phyloP scores from a whole-genome alignment of 257 asterid species.

The Solanum tarapatanum region DNA sequence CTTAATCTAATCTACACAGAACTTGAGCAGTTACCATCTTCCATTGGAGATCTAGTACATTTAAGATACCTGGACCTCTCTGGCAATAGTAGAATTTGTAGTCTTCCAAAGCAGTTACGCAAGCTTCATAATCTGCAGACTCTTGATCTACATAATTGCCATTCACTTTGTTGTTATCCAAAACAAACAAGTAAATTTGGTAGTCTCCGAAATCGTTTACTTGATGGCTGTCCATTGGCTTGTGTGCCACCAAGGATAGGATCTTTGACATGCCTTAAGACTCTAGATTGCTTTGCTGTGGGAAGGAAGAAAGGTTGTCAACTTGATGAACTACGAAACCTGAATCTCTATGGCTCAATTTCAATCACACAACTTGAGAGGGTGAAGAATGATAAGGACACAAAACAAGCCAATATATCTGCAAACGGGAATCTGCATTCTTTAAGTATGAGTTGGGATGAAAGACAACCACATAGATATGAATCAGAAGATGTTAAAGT shows the following conservation, averaged over 20 bases:
- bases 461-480: too few relatives aligned
- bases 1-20: too few relatives aligned
- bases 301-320: constrained; percentile 4
- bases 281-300: constrained; percentile 11
- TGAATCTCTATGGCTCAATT: constrained; percentile 13
- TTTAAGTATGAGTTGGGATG: neutral
- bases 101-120: neutral
- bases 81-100: neutral
- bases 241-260: constrained; percentile 15
- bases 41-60: neutral
- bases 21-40: neutral
- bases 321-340: constrained; percentile 5
- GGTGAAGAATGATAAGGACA: constrained; percentile 2
- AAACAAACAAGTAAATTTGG: neutral
- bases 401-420: constrained; percentile 11
- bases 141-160: neutral
- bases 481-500: neutral
- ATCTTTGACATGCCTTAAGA: constrained; percentile 6
- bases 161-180: neutral
- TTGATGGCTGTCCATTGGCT: neutral
- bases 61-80: constrained; percentile 6
- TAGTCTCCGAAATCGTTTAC: constrained; percentile 1
- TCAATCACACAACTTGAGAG: constrained; percentile 7
- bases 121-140: constrained; percentile 8
- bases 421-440: neutral